These are phyloP conservation scores for Rhynchospora tenuis DNA, from an alignment of 176 grass and related monocot species.

Conservation along the genomic window DNA sequence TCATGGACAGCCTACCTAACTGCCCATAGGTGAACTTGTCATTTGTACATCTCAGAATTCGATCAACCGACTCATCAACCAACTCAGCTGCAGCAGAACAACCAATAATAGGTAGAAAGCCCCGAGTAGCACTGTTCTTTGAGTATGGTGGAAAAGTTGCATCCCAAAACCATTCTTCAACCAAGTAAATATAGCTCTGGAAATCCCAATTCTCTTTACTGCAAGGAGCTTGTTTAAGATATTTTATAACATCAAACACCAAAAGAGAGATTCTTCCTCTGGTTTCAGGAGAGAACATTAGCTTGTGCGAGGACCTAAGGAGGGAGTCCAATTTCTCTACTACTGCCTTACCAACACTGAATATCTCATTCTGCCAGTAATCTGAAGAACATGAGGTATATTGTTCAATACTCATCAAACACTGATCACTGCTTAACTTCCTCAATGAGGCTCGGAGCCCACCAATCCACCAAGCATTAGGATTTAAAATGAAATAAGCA, in stretches of 20 bases:
- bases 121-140: constrained; percentile 15
- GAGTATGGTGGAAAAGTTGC: constrained; percentile 26
- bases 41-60: neutral
- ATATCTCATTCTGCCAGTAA: constrained; percentile 52
- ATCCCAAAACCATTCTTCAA: constrained; percentile 21
- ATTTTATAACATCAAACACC: constrained; percentile 40
- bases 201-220: constrained; percentile 4
- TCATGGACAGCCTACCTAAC: constrained; percentile 38
- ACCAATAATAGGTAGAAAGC: constrained; percentile 32
- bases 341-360: constrained; percentile 42
- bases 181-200: neutral
- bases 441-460: constrained; percentile 21
- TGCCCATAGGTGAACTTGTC: constrained; percentile 39
- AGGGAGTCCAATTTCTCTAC: constrained; percentile 43
- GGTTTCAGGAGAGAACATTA: constrained; percentile 5
- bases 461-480: constrained; percentile 48
- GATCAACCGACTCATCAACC: constrained; percentile 32
- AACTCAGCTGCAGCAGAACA: constrained; percentile 21
- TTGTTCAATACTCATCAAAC: constrained; percentile 20
- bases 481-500: constrained; percentile 36
- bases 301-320: constrained; percentile 1
- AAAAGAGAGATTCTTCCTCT: constrained; percentile 19
- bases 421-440: constrained; percentile 18
- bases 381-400: constrained; percentile 32
- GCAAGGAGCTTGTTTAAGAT: constrained; percentile 33